These are phyloP conservation scores for Coriaria nepalensis DNA, from an alignment of 306 rosid species.

Conservation along the genomic window DNA sequence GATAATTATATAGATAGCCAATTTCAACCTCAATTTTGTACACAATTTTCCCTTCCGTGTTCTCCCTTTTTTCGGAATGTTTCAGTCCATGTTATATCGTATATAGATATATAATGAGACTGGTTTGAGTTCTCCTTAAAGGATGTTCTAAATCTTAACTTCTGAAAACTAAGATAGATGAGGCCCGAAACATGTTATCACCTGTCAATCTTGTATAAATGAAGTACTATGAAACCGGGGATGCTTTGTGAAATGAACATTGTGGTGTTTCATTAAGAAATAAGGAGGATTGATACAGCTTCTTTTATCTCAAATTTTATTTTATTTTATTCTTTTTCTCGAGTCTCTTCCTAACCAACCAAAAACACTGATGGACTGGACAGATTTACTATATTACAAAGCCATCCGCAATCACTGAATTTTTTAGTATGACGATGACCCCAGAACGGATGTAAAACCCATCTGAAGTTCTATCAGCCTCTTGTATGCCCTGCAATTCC, in stretches of 20 bases:
- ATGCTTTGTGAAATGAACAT: too few species aligned
- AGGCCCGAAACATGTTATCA: too few species aligned
- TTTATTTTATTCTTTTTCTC: slow-evolving; percentile 13
- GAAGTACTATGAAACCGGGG: too few species aligned
- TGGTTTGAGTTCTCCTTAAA: too few species aligned
- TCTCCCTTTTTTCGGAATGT: too few species aligned
- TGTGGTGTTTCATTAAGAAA: background rate
- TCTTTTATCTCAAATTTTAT: background rate
- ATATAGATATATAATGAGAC: too few species aligned
- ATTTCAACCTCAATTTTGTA: slow-evolving; percentile 5
- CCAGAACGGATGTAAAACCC: slow-evolving; percentile 92
- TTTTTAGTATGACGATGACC: slow-evolving; percentile 51
- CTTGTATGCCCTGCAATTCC: slow-evolving; percentile 69
- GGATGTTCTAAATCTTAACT: too few species aligned
- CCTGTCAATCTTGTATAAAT: too few species aligned
- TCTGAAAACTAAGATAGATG: too few species aligned
- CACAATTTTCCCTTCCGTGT: background rate
- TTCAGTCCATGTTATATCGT: too few species aligned
- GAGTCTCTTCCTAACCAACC: slow-evolving; percentile 15
- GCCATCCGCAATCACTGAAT: slow-evolving; percentile 56
- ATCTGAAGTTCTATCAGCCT: slow-evolving; percentile 77
- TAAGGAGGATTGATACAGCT: background rate
- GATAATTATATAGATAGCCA: slow-evolving; percentile 19
- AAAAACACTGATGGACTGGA: slow-evolving; percentile 10
- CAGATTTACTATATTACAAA: slow-evolving; percentile 28